A percentile compares a stretch with the other conserved stretches of the same genome.
phyloP scores from a whole-genome alignment of 257 asterid species.

The Ligustrum vulgare region DNA sequence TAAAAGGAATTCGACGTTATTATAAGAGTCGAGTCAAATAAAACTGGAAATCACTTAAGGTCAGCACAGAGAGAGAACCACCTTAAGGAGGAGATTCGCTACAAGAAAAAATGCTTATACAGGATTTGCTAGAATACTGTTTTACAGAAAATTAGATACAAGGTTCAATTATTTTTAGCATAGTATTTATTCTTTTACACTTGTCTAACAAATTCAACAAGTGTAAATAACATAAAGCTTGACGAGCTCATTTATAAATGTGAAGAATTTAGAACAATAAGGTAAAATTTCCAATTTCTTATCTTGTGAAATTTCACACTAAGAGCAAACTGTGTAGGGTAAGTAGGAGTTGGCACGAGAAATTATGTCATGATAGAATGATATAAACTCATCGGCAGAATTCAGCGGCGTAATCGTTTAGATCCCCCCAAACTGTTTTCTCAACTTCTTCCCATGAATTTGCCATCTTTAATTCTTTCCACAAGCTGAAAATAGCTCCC shows the following conservation, averaged over 20 bases:
- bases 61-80: too few species aligned
- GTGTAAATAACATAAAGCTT: too few species aligned
- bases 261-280: not conserved
- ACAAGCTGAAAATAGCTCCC: slow-evolving; percentile 76
- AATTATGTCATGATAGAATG: not conserved
- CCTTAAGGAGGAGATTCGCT: too few species aligned
- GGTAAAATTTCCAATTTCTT: not conserved
- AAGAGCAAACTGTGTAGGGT: not conserved
- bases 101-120: too few species aligned
- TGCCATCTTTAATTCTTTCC: slow-evolving; percentile 75
- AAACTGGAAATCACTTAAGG: too few species aligned
- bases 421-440: slow-evolving; percentile 81
- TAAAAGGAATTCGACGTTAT: too few species aligned
- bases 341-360: not conserved
- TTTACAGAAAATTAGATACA: too few species aligned
- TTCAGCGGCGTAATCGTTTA: slow-evolving; percentile 47
- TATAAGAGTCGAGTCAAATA: too few species aligned
- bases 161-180: too few species aligned
- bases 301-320: not conserved
- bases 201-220: not conserved
- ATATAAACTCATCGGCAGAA: slow-evolving; percentile 18
- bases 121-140: too few species aligned
- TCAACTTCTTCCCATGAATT: slow-evolving; percentile 92
- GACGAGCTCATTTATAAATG: not conserved
- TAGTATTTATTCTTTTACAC: too few species aligned